Evolutionary conservation across 2,329 filamentous ascomycete genomes (phyloP), one percentile per base, ranked within the genome.

Genomic region (Eurotiales sp.): DNA sequence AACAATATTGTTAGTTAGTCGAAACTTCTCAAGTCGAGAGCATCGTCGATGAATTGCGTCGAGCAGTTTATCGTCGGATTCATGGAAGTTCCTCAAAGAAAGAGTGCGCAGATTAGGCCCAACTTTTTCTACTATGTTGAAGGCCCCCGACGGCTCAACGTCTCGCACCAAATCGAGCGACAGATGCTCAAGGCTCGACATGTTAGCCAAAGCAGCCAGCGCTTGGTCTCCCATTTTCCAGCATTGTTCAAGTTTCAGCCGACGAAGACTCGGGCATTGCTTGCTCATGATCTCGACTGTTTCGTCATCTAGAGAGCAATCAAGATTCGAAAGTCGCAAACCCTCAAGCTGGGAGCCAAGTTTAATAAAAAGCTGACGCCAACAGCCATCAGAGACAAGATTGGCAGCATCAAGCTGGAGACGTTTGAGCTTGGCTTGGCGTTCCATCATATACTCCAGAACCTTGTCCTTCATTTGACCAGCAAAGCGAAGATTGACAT

Each of bases 401-500:
- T 96, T 97, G 8, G 89, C 84, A 10, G 90, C 88, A 56, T 93
- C 86, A 0, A 97, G 77, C 56, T 90, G 87, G 39, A 97, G 76
- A 51, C 83, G 78, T 54, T 84, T 80, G n/a, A 96, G 75, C 8
- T 79, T 70, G 45, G 83, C 80, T 45, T 87, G 79, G 43, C 88
- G 87, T 50, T 84, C 83, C 17, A 88, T 75, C 62, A 96, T 80
- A 66, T 92, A 96, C 47, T 89, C 82, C 68, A 96, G 79, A 37
- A 90, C 87, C 34, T 78, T 77, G 61, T 96, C 87, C 69, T 95
- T 96, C 76, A 96, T 86, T 64, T 96, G 91, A 45, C 93, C 88
- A n/a, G 86, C 89, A 61, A 91, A 92, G 44, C 87, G 84, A 10
- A 95, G 73, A 57, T 90, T 87, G 51, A 96, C 77, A 39, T 79